Percentiles rank a stretch among this genome's conserved stretches.
These are phyloP conservation scores for Stylosanthes scabra DNA, from an alignment of 331 rosid genomes.

Conservation along the genomic window DNA sequence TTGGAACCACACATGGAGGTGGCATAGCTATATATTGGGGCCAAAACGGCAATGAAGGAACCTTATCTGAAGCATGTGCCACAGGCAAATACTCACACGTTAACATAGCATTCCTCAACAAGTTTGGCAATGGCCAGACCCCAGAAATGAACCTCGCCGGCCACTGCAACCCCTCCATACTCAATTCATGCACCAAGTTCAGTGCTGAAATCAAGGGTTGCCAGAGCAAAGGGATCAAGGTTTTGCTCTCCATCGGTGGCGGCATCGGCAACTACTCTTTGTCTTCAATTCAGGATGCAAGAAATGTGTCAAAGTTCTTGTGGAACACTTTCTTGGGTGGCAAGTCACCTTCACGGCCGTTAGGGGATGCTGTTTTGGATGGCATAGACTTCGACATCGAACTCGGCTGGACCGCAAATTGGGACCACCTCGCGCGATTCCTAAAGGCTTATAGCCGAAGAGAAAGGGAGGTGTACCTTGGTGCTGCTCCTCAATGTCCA, in stretches of 20 bases:
- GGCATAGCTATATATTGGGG: slow-evolving; percentile 68
- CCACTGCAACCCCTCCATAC: slow-evolving; percentile 57
- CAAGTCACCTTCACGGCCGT: slow-evolving; percentile 52
- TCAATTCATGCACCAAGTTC: slow-evolving; percentile 45
- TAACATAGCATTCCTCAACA: slow-evolving; percentile 56
- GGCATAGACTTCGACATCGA: slow-evolving; percentile 79
- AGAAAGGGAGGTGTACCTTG: slow-evolving; percentile 52
- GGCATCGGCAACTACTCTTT: slow-evolving; percentile 64
- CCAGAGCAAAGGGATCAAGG: slow-evolving; percentile 46
- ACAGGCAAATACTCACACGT: slow-evolving; percentile 48
- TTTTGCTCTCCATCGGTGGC: slow-evolving; percentile 65
- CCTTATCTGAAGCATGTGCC: slow-evolving; percentile 50
- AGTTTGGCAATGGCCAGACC: slow-evolving; percentile 55
- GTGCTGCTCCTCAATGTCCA: slow-evolving; percentile 92
- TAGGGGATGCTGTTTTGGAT: slow-evolving; percentile 67
- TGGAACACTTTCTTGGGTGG: slow-evolving; percentile 85
- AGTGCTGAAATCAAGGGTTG: slow-evolving; percentile 43
- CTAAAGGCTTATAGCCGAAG: slow-evolving; percentile 41
- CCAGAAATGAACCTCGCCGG: slow-evolving; percentile 62
- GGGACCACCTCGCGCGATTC: slow-evolving; percentile 59
- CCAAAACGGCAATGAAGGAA: slow-evolving; percentile 65
- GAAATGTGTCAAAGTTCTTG: slow-evolving; percentile 50
- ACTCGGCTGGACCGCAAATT: slow-evolving; percentile 50
- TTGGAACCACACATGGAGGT: slow-evolving; percentile 39
- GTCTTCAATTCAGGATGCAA: slow-evolving; percentile 56